These are phyloP conservation scores for Colletotrichum cereale DNA, from an alignment of 2,329 filamentous ascomycete genomes.

Conservation along the genomic window DNA sequence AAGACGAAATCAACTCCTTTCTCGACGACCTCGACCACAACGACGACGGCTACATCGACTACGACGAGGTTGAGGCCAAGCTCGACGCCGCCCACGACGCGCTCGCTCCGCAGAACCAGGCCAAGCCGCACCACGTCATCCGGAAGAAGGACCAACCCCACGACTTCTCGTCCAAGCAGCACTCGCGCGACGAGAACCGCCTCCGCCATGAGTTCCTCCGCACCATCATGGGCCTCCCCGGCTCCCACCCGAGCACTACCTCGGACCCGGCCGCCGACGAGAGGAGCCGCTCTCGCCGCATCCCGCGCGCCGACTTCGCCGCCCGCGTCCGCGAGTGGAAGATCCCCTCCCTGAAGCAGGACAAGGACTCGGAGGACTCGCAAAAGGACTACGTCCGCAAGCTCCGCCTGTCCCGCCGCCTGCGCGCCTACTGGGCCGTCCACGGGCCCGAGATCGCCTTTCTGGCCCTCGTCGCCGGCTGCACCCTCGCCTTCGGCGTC, in stretches of 20 bases:
- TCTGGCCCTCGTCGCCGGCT: constrained; percentile 58
- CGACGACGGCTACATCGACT: constrained; percentile 64
- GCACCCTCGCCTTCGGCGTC: constrained; percentile 64
- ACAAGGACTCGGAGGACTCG: constrained; percentile 60
- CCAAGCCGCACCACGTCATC: constrained; percentile 60
- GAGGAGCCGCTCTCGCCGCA: constrained; percentile 54
- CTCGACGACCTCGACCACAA: constrained; percentile 66
- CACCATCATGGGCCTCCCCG: constrained; percentile 59
- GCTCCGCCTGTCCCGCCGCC: constrained; percentile 58
- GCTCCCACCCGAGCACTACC: constrained; percentile 54
- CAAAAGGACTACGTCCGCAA: constrained; percentile 60
- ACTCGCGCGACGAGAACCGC: constrained; percentile 46
- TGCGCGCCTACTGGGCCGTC: constrained; percentile 67
- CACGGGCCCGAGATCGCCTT: constrained; percentile 65
- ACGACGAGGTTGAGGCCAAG: constrained; percentile 64
- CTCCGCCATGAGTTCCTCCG: constrained; percentile 64
- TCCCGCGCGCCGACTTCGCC: constrained; percentile 61
- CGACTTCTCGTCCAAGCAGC: constrained; percentile 36
- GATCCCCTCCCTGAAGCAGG: constrained; percentile 61
- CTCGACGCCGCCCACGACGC: constrained; percentile 65
- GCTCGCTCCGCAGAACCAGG: constrained; percentile 56
- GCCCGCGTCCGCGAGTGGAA: constrained; percentile 59
- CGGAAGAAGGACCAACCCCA: constrained; percentile 47
- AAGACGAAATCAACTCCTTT: constrained; percentile 65
- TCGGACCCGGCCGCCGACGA: constrained; percentile 58